Base-by-base conservation (phyloP, 2,329 filamentous ascomycete species). In the Phialophora chinensis region DNA sequence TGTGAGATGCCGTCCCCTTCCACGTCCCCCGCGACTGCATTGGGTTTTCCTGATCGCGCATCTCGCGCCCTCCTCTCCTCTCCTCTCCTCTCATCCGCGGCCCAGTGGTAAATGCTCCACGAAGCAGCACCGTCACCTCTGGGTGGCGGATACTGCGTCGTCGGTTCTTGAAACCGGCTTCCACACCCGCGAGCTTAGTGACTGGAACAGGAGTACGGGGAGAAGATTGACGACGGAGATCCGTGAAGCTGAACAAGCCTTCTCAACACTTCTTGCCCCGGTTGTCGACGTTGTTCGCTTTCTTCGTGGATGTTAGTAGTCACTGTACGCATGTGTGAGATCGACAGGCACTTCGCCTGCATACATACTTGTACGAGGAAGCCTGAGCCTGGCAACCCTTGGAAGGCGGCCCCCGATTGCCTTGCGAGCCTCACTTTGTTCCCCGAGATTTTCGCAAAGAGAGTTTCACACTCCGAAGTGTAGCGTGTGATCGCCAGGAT, bases 351-450 rank as follows among this genome's bases (percentile, higher is more conserved):
- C 38, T 47, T 20, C 7, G 60, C 12, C 50, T 31, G n/a, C 17
- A 55, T 31, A 31, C 33, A 11, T 12, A 35, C 33, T 35, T 4
- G 33, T 2, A 35, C 11, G 33, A 35, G 33, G 33, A 35, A 35
- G 33, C 11, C 33, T 35, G 33, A 35, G 10, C 10, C 33, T 35
- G 31, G 14, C 23, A 23, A 23, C 17, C 23, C 60, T n/a, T 31
- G 17, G 31, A 27, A 2, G 44, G 27, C 42, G 31, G n/a, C 31
- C 31, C 25, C 49, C 14, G 31, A 55, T 38, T 17, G 60, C 60
- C 49, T 56, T n/a, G 60, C 60, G 23, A 61, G 59, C 60, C 60
- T 62, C 50, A 56, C 60, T 42, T 56, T n/a, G 12, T 44, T 56
- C 29, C 29, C 27, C 49, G 44, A 38, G 31, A 14, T 38, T 54